Evolutionary conservation across 164 flowering plant genomes (phyloP).

Genomic region (Brasenia schreberi): DNA sequence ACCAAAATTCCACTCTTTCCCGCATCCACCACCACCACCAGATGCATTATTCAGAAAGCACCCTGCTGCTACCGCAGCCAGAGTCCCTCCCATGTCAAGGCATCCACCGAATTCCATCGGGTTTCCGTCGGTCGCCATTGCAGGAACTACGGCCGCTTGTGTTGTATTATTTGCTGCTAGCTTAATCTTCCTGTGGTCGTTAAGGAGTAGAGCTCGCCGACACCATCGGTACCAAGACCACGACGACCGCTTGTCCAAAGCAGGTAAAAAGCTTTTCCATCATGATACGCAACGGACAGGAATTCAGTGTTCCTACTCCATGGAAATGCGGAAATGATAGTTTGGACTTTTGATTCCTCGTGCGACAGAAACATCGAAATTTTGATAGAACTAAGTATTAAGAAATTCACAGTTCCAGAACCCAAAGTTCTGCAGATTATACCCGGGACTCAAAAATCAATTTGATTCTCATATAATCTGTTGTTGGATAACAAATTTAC

Average conservation of each 20-base stretch:
- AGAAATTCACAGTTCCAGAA: too few species aligned
- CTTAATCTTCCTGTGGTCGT: background rate
- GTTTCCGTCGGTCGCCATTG: background rate
- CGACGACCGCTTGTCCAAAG: background rate
- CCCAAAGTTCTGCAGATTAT: too few species aligned
- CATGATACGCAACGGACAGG: too few species aligned
- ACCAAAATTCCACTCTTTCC: background rate
- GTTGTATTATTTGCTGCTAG: background rate
- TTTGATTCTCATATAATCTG: too few species aligned
- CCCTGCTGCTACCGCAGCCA: background rate
- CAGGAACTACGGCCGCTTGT: background rate
- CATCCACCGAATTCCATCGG: background rate
- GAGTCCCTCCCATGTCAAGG: background rate
- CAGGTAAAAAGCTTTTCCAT: background rate
- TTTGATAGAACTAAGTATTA: too few species aligned
- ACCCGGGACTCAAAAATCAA: too few species aligned
- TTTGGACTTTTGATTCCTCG: too few species aligned
- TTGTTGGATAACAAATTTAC: too few species aligned
- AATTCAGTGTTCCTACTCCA: too few species aligned
- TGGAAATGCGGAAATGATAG: too few species aligned
- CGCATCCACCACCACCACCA: background rate
- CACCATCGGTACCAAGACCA: background rate
- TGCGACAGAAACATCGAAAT: too few species aligned
- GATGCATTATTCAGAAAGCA: background rate
- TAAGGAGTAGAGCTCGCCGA: background rate